Base-by-base conservation (phyloP, 2,329 filamentous ascomycete genomes). In the Tolypocladium tropicale region DNA sequence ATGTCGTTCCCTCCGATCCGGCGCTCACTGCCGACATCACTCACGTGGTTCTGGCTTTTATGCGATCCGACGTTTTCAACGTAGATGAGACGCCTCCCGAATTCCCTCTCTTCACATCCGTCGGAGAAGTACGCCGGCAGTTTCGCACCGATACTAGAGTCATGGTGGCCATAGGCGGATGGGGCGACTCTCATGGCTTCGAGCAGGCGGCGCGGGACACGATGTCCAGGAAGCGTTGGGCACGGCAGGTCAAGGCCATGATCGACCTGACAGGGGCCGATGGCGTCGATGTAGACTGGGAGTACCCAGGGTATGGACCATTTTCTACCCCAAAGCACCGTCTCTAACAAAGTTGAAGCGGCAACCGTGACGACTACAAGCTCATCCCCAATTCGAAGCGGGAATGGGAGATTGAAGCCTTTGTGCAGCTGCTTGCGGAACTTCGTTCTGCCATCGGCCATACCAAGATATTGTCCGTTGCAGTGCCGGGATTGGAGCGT, bases 111-210 rank as follows among this genome's bases (percentile, higher is more conserved):
- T 84, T 84, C 61, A 79, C 76, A 4, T 74, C 74, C 2, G 73
- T 85, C 2, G 63, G 67, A 3, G 66, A 74, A 14, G 73, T 78
- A 16, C 78, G 82, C 5, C 57, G 64, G 21, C 70, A 74, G 55
- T 83, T 85, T 58, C 69, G 69, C 7, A 57, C 69, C 0, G 74
- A 74, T 30, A 84, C 84, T 23, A 84, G 86, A 61, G 70, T 90
- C 25, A 78, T 86, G 72, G 77, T 90, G 39, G 86, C 88, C 23
- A 82, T 91, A 59, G 88, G 88, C 12, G 88, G 87, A 54, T 91
- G 88, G 87, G 86, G 86, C 0, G 84, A 89, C 58, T 84, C 79
- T 0, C 67, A 69, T 7, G 86, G 85, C 0, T 90, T 89, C 63
- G 77, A 79, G 0, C 67, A 67, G 11, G 85, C 79, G 0, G 81